Base-by-base conservation (phyloP, 345 rosid genomes). In the Acer saccharum region DNA sequence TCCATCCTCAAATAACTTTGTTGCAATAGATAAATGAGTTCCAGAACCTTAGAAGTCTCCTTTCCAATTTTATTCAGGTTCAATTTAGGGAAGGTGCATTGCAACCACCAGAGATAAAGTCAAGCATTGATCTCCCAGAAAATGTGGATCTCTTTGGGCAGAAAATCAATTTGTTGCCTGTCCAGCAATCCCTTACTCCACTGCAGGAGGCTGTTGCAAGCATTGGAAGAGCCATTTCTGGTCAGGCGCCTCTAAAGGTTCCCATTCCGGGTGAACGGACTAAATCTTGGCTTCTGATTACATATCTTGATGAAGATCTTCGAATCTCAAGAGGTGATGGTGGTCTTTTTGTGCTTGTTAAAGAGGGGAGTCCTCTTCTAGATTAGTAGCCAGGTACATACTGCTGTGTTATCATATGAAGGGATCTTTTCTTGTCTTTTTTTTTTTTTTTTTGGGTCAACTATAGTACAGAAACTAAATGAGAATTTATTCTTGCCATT, bases 321-420 rank as follows among this genome's bases (percentile, higher is more conserved):
- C 88, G 93, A 78, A 95, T 95, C 77, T 93, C 98, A 25, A 91
- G 97, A 79, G 99, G 99, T 14, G 99, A 95, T 11, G 98, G 99
- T 39, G 99, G 99, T 63, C 93, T 95, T 55, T 95, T 95, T 70
- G 92, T 95, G 81, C 99, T 95, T 71, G 97, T 80, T 17, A 92
- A 87, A 79, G 93, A 90, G 85, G 98, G 98, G 50, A 90, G 97
- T 81, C 89, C 98, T 86, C 94, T 95, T 79, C 90, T 96, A 68
- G 82, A 84, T 54, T 86, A 79, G 86, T 84, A 83, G 76, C 80
- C 69, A 68, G 84, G 78, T 75, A 69, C 54, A 60, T 63, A 66
- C 35, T 61, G 68, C 44, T n/a, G 27, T 41, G 50, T 81, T 60
- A 64, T 65, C 75, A 43, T 21, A 68, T 61, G 72, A 68, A 7